phyloP scores from a whole-genome alignment of 768 basidiomycete genomes.

The Scleroderma citrinum region DNA sequence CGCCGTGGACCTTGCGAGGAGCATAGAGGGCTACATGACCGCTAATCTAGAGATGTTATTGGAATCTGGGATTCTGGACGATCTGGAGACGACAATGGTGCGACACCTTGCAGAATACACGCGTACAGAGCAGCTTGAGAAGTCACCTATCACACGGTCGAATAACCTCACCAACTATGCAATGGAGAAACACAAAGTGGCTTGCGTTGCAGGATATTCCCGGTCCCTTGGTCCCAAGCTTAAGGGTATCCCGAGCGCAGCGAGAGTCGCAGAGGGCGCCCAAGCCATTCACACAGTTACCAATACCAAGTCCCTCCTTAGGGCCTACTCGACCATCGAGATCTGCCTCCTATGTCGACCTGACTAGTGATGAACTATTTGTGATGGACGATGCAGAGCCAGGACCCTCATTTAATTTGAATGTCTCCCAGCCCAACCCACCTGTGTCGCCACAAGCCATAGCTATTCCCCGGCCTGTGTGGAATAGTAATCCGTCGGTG shows the following conservation, averaged over 20 bases:
- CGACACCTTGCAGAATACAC: slow-evolving; percentile 60
- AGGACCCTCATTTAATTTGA: slow-evolving; percentile 22
- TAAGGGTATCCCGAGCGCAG: slow-evolving; percentile 11
- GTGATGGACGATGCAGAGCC: slow-evolving; percentile 73
- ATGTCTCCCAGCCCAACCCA: slow-evolving; percentile 11
- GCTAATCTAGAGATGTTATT: slow-evolving; percentile 85
- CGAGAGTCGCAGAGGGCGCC: slow-evolving; percentile 29
- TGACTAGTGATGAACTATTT: slow-evolving; percentile 65
- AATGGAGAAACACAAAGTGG: slow-evolving; percentile 62
- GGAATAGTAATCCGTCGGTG: slow-evolving; percentile 40
- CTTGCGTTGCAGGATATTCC: slow-evolving; percentile 66
- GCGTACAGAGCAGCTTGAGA: slow-evolving; percentile 51
- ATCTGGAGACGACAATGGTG: slow-evolving; percentile 58
- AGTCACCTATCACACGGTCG: slow-evolving; percentile 62
- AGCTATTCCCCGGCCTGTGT: slow-evolving; percentile 30
- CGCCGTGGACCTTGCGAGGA: slow-evolving; percentile 58
- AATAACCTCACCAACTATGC: slow-evolving; percentile 45
- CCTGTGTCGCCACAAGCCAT: slow-evolving; percentile 2
- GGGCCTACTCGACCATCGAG: slow-evolving; percentile 12
- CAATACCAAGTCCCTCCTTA: slow-evolving; percentile 18
- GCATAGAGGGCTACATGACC: slow-evolving; percentile 73
- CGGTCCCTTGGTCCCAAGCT: slow-evolving; percentile 38
- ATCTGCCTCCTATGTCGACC: not conserved
- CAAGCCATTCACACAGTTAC: slow-evolving; percentile 7
- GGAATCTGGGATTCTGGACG: slow-evolving; percentile 75